Base-by-base conservation (phyloP, 371 early-diverging fungal genomes). In the Saksenaea vasiformis region DNA sequence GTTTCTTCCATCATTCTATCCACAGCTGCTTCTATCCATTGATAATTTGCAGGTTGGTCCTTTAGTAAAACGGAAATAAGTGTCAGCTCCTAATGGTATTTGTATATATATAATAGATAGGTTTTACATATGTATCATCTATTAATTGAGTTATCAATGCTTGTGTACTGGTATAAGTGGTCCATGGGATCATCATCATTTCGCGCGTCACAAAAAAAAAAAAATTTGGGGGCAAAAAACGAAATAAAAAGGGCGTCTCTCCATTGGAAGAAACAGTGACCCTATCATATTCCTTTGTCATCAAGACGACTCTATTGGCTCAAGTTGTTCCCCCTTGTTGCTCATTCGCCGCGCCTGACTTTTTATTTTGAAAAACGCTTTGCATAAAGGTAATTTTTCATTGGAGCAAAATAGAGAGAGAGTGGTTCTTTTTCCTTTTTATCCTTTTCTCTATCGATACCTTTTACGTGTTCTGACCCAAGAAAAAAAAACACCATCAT, bases 211-310 rank as follows among this genome's bases (percentile, higher is more conserved):
- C 51, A 47, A 47, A 47, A 47, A 47, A 47, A 47, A 47, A 44
- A 44, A 44, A 15, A n/a, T 17, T 11, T 7, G 19, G 5, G 37
- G 37, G n/a, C n/a, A 31, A 31, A 31, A 39, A 39, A 39, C 39
- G 39, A 47, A 47, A 47, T 47, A 47, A 47, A 47, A 47, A 47
- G 51, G 51, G n/a, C 24, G 51, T 47, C 24, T 41, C 58, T 28
- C 43, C 43, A 58, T 58, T 58, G 58, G 58, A 58, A 58, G 58
- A 43, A 26, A 58, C 58, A 41, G 38, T 58, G 58, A 47, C 58
- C 58, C 58, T 58, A 58, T 58, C 58, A 58, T 58, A 58, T 58
- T 58, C 58, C 26, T 58, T 58, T 38, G 43, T 58, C 43, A 43
- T 43, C 38, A 58, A 43, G 43, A 58, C 58, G 43, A 58, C 58